Evolutionary conservation across 2,329 filamentous ascomycete genomes (phyloP).

Genomic region (Delphinella strobiligena): DNA sequence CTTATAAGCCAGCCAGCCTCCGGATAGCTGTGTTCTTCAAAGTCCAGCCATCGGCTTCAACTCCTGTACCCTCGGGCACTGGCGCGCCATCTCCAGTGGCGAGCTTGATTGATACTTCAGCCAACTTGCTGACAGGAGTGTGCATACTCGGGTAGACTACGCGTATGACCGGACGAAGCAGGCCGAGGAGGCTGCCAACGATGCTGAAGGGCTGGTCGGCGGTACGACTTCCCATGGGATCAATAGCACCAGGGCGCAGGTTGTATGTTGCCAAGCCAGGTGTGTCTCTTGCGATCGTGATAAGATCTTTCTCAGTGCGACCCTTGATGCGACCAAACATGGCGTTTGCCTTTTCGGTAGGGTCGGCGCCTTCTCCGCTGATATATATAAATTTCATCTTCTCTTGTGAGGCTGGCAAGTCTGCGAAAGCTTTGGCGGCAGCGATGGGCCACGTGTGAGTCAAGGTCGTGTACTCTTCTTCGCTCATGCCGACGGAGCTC

Average conservation of each 20-base stretch:
- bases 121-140: conserved; percentile 37
- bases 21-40: conserved; percentile 29
- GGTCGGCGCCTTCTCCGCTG: conserved; percentile 52
- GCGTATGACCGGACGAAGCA: conserved; percentile 14
- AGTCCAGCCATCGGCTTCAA: conserved; percentile 27
- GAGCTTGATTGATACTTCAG: conserved; percentile 35
- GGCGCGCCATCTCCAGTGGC: conserved; percentile 35
- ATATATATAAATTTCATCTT: conserved; percentile 62
- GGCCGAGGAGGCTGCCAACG: background rate
- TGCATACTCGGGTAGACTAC: conserved; percentile 21
- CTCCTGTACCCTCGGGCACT: conserved; percentile 22
- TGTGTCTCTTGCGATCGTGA: conserved; percentile 36
- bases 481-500: conserved; percentile 21
- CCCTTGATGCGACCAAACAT: conserved; percentile 57
- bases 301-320: conserved; percentile 47
- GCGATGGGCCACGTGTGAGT: conserved; percentile 54
- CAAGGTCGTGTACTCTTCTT: conserved; percentile 46
- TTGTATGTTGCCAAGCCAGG: conserved; percentile 42
- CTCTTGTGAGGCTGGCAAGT: conserved; percentile 33
- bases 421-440: conserved; percentile 49
- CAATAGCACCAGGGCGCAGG: conserved; percentile 46
- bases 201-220: background rate
- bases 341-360: conserved; percentile 43
- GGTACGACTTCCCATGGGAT: background rate
- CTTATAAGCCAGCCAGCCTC: conserved; percentile 20